Evolutionary conservation across 306 rosid species (phyloP).

Genomic region (Gastrolobium bilobum): DNA sequence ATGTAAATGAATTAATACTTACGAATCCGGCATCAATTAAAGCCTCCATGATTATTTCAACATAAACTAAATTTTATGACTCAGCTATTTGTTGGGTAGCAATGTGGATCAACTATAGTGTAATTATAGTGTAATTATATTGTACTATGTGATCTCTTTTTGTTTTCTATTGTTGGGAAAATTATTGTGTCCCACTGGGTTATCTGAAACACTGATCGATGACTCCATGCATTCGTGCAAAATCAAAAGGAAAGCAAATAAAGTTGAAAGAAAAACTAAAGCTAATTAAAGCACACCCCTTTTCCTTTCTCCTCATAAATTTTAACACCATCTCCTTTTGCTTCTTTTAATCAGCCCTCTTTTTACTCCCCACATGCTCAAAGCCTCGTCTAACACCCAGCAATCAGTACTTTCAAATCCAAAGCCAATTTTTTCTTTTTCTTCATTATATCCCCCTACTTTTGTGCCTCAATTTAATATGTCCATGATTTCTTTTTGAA

Average conservation of each 20-base stretch:
- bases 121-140: conserved; percentile 29
- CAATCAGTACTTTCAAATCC: conserved; percentile 45
- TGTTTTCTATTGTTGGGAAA: conserved; percentile 56
- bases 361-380: conserved; percentile 49
- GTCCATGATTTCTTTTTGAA: neutral
- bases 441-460: neutral
- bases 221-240: conserved; percentile 59
- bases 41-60: neutral
- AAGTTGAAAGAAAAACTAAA: conserved; percentile 50
- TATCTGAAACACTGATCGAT: conserved; percentile 48
- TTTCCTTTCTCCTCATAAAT: conserved; percentile 49
- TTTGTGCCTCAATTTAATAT: conserved; percentile 31
- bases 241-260: conserved; percentile 54
- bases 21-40: neutral
- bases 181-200: conserved; percentile 44
- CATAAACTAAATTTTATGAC: neutral
- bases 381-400: conserved; percentile 29
- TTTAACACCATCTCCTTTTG: conserved; percentile 54
- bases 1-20: neutral
- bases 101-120: conserved; percentile 41
- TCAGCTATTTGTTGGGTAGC: conserved; percentile 38
- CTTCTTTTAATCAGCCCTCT: conserved; percentile 49
- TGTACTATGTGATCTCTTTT: conserved; percentile 52
- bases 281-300: conserved; percentile 48
- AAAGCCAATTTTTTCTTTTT: conserved; percentile 22